A percentile compares a stretch with the other conserved stretches of the same genome.
Conservation (phyloP, 768 basidiomycete genomes). For the Mycena rosella region DNA sequence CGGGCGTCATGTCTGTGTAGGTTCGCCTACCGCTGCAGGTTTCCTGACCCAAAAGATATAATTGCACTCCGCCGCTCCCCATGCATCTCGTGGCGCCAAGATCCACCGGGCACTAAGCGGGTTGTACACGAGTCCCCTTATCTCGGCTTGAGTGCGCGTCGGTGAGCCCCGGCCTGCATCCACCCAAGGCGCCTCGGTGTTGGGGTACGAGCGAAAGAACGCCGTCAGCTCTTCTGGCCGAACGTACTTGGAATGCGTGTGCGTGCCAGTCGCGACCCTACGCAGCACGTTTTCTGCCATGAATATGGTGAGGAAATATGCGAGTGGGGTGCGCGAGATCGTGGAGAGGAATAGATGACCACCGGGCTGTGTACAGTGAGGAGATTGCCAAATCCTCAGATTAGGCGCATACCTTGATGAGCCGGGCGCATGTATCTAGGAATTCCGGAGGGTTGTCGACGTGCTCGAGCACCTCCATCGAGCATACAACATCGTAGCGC, state of each 20-base stretch:
- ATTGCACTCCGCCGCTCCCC: conserved; percentile 73
- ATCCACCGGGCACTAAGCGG: conserved; percentile 79
- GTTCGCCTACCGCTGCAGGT: conserved; percentile 50
- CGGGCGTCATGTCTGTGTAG: neutral
- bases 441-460: conserved; percentile 93
- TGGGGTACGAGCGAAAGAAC: conserved; percentile 78
- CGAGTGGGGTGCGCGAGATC: conserved; percentile 79
- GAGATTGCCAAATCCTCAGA: neutral
- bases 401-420: conserved; percentile 77
- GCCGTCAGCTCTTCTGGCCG: conserved; percentile 86
- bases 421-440: conserved; percentile 81
- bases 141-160: conserved; percentile 77
- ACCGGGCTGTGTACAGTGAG: conserved; percentile 73
- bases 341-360: conserved; percentile 97
- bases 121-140: conserved; percentile 83
- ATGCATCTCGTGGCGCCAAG: conserved; percentile 70
- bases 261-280: conserved; percentile 88
- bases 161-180: conserved; percentile 48
- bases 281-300: conserved; percentile 86
- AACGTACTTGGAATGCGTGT: conserved; percentile 92
- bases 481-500: conserved; percentile 93
- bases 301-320: conserved; percentile 64
- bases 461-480: conserved; percentile 98
- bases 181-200: conserved; percentile 22
- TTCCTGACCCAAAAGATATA: conserved; percentile 92